Base-by-base conservation (phyloP, 2,329 filamentous ascomycete genomes). In the Monilinia aucupariae region DNA sequence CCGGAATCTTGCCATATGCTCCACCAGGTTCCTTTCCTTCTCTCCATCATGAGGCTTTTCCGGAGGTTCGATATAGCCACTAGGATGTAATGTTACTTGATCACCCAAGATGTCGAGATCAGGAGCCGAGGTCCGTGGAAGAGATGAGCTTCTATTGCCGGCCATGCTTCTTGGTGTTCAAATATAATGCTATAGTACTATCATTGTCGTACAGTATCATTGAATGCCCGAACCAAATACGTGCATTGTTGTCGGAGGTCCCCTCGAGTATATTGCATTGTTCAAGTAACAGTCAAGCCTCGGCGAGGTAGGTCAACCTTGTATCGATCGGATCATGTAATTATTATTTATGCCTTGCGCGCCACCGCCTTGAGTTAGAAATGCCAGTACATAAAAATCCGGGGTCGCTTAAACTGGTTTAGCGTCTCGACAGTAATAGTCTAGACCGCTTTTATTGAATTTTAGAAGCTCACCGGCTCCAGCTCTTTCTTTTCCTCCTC, bases 1-100 rank as follows among this genome's bases (percentile, higher is more conserved):
- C 64, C 93, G 87, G 75, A 97, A 97, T 52, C 92, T 89, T 55
- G 90, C 89, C 82, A 94, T 94, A 73, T 92, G 86, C 75, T 88
- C 86, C 78, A 93, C 86, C 69, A 92, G 78, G 25, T 86, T 86
- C 72, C 87, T 83, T 70, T 92, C 89, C 65, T 82, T 82, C 59
- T 80, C 84, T 50, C 78, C 80, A 66, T 81, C 78, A 64, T 79
- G 73, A 49, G 72, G 74, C 27, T 73, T 71, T 43, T 71, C 67
- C 3, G 74, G 71, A 32, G 80, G 78, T 72, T 85, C 82, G 64
- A 87, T 79, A 71, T 83, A 89, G 64, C 87, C 88, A 68, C 85
- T 85, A 10, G 89, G 89, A 72, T 91, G 88, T 47, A 92, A 82
- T 1, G 86, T 91, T 69, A 92, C 84, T 71, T 87, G 80, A 72